Conservation (phyloP, 164 flowering plant genomes). For the Tetracentron sinense region DNA sequence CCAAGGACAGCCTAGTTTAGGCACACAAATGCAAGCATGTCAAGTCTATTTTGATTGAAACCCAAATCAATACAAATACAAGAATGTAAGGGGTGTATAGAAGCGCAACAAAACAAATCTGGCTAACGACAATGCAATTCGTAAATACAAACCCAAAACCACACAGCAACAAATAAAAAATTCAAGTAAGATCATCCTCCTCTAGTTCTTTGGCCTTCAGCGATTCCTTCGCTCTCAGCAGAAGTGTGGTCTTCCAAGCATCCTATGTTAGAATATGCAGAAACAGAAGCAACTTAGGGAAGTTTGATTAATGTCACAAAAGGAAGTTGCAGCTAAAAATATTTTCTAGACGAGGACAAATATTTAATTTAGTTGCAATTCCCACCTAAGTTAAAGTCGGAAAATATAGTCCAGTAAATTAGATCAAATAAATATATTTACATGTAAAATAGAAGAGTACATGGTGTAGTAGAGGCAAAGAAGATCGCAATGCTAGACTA, state of each 20-base stretch:
- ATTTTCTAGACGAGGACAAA: too few species aligned
- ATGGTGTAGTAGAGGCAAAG: too few species aligned
- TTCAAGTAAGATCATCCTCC: slow-evolving; percentile 74
- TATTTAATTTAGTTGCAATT: too few species aligned
- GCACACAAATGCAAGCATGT: background rate
- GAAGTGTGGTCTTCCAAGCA: slow-evolving; percentile 71
- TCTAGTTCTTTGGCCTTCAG: slow-evolving; percentile 62
- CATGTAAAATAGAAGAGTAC: too few species aligned
- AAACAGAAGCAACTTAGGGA: background rate
- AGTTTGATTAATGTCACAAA: too few species aligned
- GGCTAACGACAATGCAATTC: background rate
- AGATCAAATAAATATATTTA: too few species aligned
- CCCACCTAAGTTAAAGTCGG: too few species aligned
- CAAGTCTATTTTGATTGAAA: background rate
- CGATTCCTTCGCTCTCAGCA: slow-evolving; percentile 68
- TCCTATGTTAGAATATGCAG: slow-evolving; percentile 33
- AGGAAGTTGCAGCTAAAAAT: too few species aligned
- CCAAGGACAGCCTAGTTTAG: too few species aligned
- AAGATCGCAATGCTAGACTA: too few species aligned
- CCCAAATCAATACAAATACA: background rate
- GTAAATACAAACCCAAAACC: background rate
- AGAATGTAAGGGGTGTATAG: background rate
- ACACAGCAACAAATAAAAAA: background rate
- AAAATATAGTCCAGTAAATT: too few species aligned
- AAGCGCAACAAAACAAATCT: background rate